phyloP scores from a whole-genome alignment of 768 basidiomycete species.

The Tylopilus balloui region DNA sequence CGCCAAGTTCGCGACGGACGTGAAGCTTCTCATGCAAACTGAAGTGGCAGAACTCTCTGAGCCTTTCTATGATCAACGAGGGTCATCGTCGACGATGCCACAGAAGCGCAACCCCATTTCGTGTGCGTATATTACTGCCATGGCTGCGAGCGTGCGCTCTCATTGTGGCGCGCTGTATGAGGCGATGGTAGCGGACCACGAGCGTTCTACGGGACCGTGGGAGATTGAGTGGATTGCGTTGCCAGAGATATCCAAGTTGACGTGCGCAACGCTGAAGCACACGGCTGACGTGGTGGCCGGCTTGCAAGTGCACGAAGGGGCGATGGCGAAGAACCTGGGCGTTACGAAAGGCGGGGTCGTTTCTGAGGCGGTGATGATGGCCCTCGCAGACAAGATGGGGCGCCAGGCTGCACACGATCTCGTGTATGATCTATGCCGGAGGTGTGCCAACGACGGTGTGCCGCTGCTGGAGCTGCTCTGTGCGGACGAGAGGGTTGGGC shows the following conservation, averaged over 20 bases:
- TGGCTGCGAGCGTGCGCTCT: constrained; percentile 40
- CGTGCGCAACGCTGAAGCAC: constrained; percentile 37
- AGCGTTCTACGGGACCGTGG: constrained; percentile 46
- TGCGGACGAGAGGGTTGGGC: constrained; percentile 25
- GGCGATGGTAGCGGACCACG: constrained; percentile 47
- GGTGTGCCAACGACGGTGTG: constrained; percentile 23
- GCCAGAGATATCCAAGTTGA: constrained; percentile 42
- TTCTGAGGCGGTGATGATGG: constrained; percentile 49
- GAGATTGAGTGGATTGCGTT: constrained; percentile 49
- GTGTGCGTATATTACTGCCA: constrained; percentile 42
- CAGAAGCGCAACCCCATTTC: constrained; percentile 48
- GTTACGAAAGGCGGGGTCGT: constrained; percentile 39
- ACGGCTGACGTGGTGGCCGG: constrained; percentile 35
- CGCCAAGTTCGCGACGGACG: constrained; percentile 42
- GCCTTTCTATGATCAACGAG: constrained; percentile 40
- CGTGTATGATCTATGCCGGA: constrained; percentile 40
- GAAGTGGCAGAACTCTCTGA: constrained; percentile 44
- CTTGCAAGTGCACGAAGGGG: constrained; percentile 38
- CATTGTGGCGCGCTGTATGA: constrained; percentile 39
- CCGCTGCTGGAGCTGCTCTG: constrained; percentile 33
- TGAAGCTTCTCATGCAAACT: constrained; percentile 46
- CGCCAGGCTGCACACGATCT: constrained; percentile 43
- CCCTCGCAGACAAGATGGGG: constrained; percentile 39
- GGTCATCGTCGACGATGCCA: constrained; percentile 48
- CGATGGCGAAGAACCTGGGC: constrained; percentile 39